phyloP scores from a whole-genome alignment of 2,329 filamentous ascomycete species.

The Aureobasidium sp. region DNA sequence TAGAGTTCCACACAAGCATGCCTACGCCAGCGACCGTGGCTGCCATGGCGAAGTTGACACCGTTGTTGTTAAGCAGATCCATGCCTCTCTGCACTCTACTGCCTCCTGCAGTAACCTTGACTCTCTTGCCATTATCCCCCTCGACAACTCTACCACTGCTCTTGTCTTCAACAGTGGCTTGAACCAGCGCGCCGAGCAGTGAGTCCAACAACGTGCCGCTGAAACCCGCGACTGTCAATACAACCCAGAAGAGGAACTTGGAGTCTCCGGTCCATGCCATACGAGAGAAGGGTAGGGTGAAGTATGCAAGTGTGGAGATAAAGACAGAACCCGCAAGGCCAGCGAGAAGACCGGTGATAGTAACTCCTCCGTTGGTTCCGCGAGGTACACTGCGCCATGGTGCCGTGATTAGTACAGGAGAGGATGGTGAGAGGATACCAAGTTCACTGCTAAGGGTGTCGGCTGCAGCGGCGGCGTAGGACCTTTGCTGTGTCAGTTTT shows the following conservation, averaged over 20 bases:
- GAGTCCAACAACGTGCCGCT: conserved; percentile 90
- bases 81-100: conserved; percentile 64
- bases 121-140: conserved; percentile 65
- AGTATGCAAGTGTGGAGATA: conserved; percentile 61
- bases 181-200: conserved; percentile 83
- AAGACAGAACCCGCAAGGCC: conserved; percentile 77
- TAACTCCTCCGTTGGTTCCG: conserved; percentile 96
- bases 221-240: conserved; percentile 75
- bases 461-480: conserved; percentile 92
- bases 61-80: conserved; percentile 93
- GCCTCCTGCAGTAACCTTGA: conserved; percentile 42
- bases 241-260: conserved; percentile 11
- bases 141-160: conserved; percentile 90
- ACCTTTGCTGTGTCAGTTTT: background rate
- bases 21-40: conserved; percentile 72
- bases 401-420: conserved; percentile 89
- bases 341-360: conserved; percentile 74
- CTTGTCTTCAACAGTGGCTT: conserved; percentile 87
- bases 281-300: conserved; percentile 8
- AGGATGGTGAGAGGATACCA: conserved; percentile 82
- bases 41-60: conserved; percentile 95
- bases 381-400: conserved; percentile 82
- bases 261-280: background rate
- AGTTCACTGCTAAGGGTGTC: conserved; percentile 98
- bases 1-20: conserved; percentile 9